Evolutionary conservation across 306 rosid species (phyloP), one percentile per base, ranked within the genome.

Genomic region (Rosa multiflora): DNA sequence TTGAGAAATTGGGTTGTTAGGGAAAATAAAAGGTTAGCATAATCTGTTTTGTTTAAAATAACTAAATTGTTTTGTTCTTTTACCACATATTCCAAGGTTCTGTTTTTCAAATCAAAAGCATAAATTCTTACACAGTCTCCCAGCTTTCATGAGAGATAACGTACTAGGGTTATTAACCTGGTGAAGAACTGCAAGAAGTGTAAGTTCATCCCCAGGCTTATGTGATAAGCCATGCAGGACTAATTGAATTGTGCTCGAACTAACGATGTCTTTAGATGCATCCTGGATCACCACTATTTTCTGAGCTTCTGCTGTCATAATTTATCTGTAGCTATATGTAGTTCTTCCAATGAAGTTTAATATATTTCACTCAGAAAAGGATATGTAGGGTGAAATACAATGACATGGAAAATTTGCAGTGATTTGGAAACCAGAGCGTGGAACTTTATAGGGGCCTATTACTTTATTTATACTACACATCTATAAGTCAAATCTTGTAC

Each of bases 281-380:
- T 91, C 94, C 47, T 90, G 91, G 81, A 90, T 86, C 91, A 89
- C 91, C 88, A 92, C 85, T 26, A 89, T 85, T 79, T 76, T 90
- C 76, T 87, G 83, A 46, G 80, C 89, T 66, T 59, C 64, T 12
- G 74, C 66, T 87, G 80, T 82, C 21, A 49, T 58, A 17, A 49
- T 76, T 77, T 66, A 8, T 67, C 49, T 48, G 26, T 14, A 52
- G 51, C 64, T 70, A 17, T 47, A 74, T 14, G 58, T 44, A 21
- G 5, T 81, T 69, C 17, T 18, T 74, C 21, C 63, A 35, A 71
- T 76, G 46, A 56, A 26, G 63, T 71, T 64, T 23, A 48, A 79
- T 18, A 59, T 74, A 47, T 58, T 40, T 59, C 61, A 47, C 44
- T 5, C 15, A 5, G 17, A 42, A 44, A 47, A 55, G 12, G 76